Percentiles rank a stretch among this genome's conserved stretches.
Evolutionary conservation across 164 flowering plant species (phyloP).

Genomic region (Umbilicus rupestris): DNA sequence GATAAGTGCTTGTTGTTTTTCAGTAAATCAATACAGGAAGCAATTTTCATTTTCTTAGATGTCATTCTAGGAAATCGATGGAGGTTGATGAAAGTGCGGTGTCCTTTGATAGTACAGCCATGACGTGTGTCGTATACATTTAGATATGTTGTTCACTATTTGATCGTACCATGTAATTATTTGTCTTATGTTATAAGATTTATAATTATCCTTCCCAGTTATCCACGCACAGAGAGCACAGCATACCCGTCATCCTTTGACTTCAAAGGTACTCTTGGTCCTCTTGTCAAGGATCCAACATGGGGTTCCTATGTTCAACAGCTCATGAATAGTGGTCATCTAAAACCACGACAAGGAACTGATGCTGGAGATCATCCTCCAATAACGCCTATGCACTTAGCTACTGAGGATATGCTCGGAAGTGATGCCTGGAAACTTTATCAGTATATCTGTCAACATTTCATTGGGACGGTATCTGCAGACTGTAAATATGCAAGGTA

Average conservation of each 20-base stretch:
- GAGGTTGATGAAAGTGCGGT: neutral
- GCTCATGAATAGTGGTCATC: slow-evolving; percentile 55
- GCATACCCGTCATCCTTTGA: slow-evolving; percentile 94
- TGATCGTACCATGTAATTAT: neutral
- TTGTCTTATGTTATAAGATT: neutral
- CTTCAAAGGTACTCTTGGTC: slow-evolving; percentile 54
- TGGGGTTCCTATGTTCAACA: slow-evolving; percentile 51
- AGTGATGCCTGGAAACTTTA: slow-evolving; percentile 85
- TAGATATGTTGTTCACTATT: neutral
- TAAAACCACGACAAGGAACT: slow-evolving; percentile 61
- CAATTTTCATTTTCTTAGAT: neutral
- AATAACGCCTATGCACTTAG: slow-evolving; percentile 80
- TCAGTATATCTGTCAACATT: slow-evolving; percentile 83
- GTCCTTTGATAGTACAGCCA: neutral
- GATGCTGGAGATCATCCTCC: slow-evolving; percentile 99
- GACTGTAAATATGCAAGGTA: slow-evolving; percentile 84
- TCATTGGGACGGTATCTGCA: slow-evolving; percentile 72
- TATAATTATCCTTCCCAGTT: slow-evolving; percentile 30
- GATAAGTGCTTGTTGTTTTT: neutral
- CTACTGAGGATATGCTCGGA: slow-evolving; percentile 73
- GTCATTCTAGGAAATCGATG: neutral
- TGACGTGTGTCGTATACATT: neutral
- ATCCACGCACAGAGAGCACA: slow-evolving; percentile 95
- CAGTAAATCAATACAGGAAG: neutral
- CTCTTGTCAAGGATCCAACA: slow-evolving; percentile 40